Conservation (phyloP, 306 rosid genomes). For the Malus asiatica region DNA sequence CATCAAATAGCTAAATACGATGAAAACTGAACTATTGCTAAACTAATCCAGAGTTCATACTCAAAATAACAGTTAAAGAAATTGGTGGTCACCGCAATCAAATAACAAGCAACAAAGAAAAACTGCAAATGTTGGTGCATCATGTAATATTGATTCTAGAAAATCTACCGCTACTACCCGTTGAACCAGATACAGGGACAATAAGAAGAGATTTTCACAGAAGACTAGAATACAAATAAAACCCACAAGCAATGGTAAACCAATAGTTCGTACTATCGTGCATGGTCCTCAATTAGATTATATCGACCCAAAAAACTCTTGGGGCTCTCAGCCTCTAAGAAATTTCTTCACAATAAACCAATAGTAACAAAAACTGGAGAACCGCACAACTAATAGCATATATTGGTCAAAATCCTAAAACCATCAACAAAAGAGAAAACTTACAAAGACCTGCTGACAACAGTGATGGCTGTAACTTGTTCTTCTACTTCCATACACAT, state of each 20-base stretch:
- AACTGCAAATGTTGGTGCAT: background rate
- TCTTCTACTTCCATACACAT: background rate
- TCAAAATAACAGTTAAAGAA: background rate
- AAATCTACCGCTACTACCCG: background rate
- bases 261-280: background rate
- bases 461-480: background rate
- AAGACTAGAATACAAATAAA: background rate
- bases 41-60: background rate
- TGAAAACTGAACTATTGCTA: background rate
- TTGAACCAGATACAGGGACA: background rate
- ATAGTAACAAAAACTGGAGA: background rate
- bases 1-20: background rate
- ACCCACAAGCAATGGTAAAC: background rate
- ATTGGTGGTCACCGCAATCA: background rate
- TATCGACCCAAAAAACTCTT: background rate
- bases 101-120: background rate
- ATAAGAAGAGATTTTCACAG: background rate
- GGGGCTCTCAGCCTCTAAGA: background rate
- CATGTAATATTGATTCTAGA: background rate
- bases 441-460: background rate
- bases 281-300: background rate
- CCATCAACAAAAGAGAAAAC: background rate
- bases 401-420: background rate
- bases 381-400: background rate
- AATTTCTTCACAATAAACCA: background rate